Conservation (phyloP, 371 early-diverging fungal genomes). For the Syncephalastrum sp. region DNA sequence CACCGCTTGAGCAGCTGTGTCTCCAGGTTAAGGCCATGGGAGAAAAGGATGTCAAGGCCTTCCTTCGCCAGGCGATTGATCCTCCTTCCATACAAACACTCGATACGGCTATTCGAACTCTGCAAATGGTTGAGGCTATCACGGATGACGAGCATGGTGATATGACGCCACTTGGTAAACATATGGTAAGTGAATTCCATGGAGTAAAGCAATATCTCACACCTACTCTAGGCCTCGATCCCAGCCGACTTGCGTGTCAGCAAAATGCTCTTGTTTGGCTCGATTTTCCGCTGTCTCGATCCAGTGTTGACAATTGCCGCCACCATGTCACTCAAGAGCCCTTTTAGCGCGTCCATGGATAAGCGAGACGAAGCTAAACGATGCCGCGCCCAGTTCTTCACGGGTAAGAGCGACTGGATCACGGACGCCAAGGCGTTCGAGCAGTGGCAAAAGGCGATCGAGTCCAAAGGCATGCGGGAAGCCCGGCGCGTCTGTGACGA, state of each 20-base stretch:
- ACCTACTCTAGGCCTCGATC: constrained; percentile 55
- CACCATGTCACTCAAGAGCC: constrained; percentile 69
- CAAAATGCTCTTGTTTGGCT: constrained; percentile 83
- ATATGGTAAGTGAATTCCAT: constrained; percentile 49
- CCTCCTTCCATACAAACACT: constrained; percentile 73
- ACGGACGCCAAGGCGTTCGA: constrained; percentile 69
- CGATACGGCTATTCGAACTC: constrained; percentile 54
- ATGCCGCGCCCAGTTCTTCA: constrained; percentile 57
- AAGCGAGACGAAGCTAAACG: constrained; percentile 59
- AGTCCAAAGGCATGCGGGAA: constrained; percentile 32
- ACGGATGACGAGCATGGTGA: constrained; percentile 43
- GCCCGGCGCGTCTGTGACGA: constrained; percentile 41
- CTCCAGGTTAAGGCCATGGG: constrained; percentile 80
- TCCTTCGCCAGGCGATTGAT: constrained; percentile 68
- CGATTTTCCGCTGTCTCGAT: constrained; percentile 81
- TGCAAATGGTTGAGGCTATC: constrained; percentile 62
- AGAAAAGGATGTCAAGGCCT: constrained; percentile 51
- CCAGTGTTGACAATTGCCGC: constrained; percentile 82
- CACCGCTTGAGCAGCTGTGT: constrained; percentile 81
- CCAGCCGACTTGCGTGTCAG: constrained; percentile 90
- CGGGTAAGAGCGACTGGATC: constrained; percentile 67
- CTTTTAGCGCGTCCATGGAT: constrained; percentile 68
- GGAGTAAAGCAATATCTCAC: not conserved
- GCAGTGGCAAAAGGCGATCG: constrained; percentile 50
- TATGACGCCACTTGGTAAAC: constrained; percentile 87